phyloP scores from a whole-genome alignment of 352 stramenopile genomes.

The Phytophthora sp. region DNA sequence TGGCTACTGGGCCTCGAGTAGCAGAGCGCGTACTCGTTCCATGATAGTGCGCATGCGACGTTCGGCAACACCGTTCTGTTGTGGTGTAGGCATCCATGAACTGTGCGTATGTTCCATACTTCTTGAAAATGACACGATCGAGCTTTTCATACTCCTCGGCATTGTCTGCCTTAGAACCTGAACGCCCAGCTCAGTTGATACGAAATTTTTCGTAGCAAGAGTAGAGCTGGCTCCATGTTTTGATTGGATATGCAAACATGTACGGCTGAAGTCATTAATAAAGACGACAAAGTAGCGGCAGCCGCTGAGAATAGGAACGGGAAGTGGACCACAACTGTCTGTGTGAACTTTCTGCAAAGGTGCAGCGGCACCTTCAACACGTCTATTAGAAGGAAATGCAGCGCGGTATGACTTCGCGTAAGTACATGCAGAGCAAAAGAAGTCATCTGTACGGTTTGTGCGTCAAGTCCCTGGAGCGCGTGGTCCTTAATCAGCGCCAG shows the following conservation, averaged over 20 bases:
- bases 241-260: constrained; percentile 11
- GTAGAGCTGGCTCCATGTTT: too few relatives aligned
- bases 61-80: too few relatives aligned
- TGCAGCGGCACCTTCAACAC: neutral
- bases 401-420: neutral
- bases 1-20: too few relatives aligned
- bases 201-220: too few relatives aligned
- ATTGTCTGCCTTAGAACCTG: too few relatives aligned
- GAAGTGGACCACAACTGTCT: constrained; percentile 13
- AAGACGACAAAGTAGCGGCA: constrained; percentile 17
- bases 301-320: constrained; percentile 7
- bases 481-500: neutral
- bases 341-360: constrained; percentile 15
- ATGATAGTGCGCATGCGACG: too few relatives aligned
- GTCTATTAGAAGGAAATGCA: constrained; percentile 4
- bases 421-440: neutral
- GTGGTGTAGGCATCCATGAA: too few relatives aligned
- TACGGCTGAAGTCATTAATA: constrained; percentile 15
- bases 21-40: too few relatives aligned
- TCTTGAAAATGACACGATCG: too few relatives aligned
- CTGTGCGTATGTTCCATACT: too few relatives aligned
- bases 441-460: neutral
- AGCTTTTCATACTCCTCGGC: too few relatives aligned
- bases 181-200: too few relatives aligned
- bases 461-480: neutral